Percentiles rank a stretch among this genome's conserved stretches.
Evolutionary conservation across 2,329 filamentous ascomycete species (phyloP).

Genomic region (Claviceps maximensis): DNA sequence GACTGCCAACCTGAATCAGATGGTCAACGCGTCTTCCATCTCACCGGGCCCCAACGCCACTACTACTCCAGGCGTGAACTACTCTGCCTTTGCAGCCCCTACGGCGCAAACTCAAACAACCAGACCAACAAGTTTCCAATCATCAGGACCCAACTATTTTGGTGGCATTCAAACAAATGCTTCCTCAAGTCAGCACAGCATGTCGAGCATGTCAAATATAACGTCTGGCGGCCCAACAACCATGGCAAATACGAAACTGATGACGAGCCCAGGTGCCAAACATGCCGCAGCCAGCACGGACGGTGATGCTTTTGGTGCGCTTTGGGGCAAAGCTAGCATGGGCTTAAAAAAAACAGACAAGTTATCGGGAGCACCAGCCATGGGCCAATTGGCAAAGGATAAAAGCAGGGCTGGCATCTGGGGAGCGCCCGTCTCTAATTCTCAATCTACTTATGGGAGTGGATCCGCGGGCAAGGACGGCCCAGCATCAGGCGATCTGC

Average conservation of each 20-base stretch:
- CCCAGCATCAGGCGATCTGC: constrained; percentile 33
- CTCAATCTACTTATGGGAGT: constrained; percentile 17
- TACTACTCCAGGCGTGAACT: constrained; percentile 45
- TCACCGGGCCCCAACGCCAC: constrained; percentile 55
- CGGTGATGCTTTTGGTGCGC: constrained; percentile 77
- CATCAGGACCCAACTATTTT: constrained; percentile 84
- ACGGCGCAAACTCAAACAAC: constrained; percentile 29
- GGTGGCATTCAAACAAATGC: constrained; percentile 53
- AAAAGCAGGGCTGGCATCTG: constrained; percentile 92
- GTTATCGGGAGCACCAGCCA: constrained; percentile 53
- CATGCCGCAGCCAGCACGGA: constrained; percentile 41
- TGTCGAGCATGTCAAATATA: constrained; percentile 20
- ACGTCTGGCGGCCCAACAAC: constrained; percentile 23
- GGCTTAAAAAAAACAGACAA: constrained; percentile 62
- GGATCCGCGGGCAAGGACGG: constrained; percentile 19
- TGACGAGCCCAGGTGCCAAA: constrained; percentile 35
- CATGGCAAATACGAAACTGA: constrained; percentile 34
- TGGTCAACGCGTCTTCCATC: constrained; percentile 68
- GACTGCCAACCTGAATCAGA: constrained; percentile 64
- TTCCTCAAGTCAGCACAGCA: constrained; percentile 17
- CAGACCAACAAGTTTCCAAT: constrained; percentile 56
- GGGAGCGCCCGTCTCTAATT: constrained; percentile 51
- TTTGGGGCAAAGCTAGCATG: constrained; percentile 66
- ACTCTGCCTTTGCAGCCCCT: constrained; percentile 43
- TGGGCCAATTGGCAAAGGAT: constrained; percentile 95